A percentile compares a stretch with the other conserved stretches of the same genome.
phyloP scores from a whole-genome alignment of 2,329 filamentous ascomycete genomes.

The Beauveria australis region DNA sequence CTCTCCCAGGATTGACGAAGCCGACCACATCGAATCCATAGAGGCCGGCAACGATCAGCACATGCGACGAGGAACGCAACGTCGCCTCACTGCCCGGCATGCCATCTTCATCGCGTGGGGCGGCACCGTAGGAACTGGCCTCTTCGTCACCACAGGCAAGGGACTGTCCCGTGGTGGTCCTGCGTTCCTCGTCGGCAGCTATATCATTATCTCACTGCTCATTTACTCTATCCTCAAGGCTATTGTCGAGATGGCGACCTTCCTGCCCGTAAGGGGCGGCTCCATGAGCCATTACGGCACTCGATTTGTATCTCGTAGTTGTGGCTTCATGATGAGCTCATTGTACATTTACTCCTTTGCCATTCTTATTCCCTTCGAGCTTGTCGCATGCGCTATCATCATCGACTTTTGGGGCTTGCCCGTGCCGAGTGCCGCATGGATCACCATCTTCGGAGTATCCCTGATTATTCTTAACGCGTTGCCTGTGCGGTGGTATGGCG shows the following conservation, averaged over 20 bases:
- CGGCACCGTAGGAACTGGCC: no score
- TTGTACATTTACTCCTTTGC: slow-evolving; percentile 6
- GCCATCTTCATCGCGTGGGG: no score
- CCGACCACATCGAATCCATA: no score
- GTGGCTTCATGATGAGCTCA: slow-evolving; percentile 4
- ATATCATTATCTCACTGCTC: no score
- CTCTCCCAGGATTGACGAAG: no score
- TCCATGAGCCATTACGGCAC: background rate
- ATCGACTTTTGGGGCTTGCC: background rate
- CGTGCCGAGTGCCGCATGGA: background rate
- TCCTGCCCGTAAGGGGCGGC: background rate
- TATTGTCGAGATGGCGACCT: background rate
- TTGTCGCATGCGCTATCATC: background rate
- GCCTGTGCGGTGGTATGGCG: slow-evolving; percentile 1
- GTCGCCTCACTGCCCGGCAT: no score
- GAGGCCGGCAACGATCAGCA: no score
- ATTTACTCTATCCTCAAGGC: no score
- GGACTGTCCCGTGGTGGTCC: no score
- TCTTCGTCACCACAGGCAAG: no score
- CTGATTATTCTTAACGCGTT: background rate
- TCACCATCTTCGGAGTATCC: background rate
- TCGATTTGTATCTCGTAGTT: background rate
- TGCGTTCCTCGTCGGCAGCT: no score
- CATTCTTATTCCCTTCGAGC: background rate
- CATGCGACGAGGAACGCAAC: no score